Percentiles rank a stretch among this genome's conserved stretches.
These are phyloP conservation scores for Saccharomyces jurei DNA, from an alignment of 805 yeast genomes.

Conservation along the genomic window DNA sequence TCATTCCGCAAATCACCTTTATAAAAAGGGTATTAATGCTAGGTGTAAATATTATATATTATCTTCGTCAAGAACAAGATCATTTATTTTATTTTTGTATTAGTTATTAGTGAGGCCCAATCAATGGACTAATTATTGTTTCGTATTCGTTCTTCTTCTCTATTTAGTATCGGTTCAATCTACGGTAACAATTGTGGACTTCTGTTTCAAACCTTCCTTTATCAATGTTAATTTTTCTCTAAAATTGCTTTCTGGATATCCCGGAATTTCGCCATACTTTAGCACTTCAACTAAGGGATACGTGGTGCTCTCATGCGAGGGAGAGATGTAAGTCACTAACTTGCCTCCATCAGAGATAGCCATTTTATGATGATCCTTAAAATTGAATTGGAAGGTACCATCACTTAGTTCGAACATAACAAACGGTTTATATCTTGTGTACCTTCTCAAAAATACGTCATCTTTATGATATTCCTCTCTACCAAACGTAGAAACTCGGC, in stretches of 20 bases:
- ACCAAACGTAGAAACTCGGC: conserved; percentile 54
- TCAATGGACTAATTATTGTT: not conserved
- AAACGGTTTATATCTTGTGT: conserved; percentile 67
- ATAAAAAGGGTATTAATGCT: not conserved
- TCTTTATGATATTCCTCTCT: conserved; percentile 52
- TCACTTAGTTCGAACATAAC: conserved; percentile 91
- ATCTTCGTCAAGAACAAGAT: not conserved
- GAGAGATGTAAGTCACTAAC: conserved; percentile 73
- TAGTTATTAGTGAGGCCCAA: not conserved
- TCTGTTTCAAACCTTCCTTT: conserved; percentile 52
- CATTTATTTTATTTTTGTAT: not conserved
- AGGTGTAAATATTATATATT: not conserved
- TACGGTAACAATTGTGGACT: conserved; percentile 26
- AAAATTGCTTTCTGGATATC: conserved; percentile 38
- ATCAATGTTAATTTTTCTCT: conserved; percentile 45
- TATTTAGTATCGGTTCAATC: conserved; percentile 7
- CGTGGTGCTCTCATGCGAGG: conserved; percentile 63
- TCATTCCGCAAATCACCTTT: not conserved
- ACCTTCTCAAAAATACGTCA: conserved; percentile 71
- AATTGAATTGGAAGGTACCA: conserved; percentile 89
- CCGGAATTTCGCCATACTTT: conserved; percentile 41
- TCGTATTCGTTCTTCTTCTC: not conserved
- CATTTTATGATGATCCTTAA: conserved; percentile 88
- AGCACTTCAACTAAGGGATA: conserved; percentile 45
- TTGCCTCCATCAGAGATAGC: conserved; percentile 71